These are phyloP conservation scores for Polysphondylium violaceum DNA, from an alignment of 78 protist species.

Conservation along the genomic window DNA sequence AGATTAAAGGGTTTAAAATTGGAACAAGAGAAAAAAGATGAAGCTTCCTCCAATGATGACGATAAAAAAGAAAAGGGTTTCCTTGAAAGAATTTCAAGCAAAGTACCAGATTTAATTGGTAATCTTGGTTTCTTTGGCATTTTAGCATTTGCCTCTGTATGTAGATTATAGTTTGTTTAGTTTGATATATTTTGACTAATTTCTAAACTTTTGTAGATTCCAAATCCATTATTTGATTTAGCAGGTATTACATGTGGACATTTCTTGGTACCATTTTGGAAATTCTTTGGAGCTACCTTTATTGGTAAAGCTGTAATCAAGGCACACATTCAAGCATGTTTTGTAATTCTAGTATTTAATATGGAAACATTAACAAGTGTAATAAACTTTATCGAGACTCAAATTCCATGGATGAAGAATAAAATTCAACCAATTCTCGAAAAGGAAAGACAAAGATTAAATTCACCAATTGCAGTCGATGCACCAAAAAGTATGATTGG, in stretches of 20 bases:
- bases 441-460: constrained; percentile 69
- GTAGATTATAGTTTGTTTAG: not conserved
- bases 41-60: not conserved
- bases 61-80: constrained; percentile 43
- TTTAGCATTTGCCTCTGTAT: constrained; percentile 86
- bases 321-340: constrained; percentile 84
- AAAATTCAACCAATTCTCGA: constrained; percentile 73
- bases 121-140: constrained; percentile 89
- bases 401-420: constrained; percentile 56
- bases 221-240: constrained; percentile 91
- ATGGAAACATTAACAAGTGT: constrained; percentile 45
- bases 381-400: constrained; percentile 32
- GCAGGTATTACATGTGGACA: constrained; percentile 91
- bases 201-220: constrained; percentile 53
- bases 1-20: constrained; percentile 54
- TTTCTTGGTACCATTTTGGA: constrained; percentile 88
- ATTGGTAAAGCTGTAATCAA: constrained; percentile 92
- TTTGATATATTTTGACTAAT: not conserved
- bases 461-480: not conserved
- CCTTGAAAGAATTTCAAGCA: constrained; percentile 24
- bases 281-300: constrained; percentile 91
- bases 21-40: constrained; percentile 30
- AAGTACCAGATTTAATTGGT: constrained; percentile 57
- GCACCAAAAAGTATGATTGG: constrained; percentile 71
- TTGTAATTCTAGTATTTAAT: constrained; percentile 58